Evolutionary conservation across 768 basidiomycete genomes (phyloP).

Genomic region (Agaricus blazei): DNA sequence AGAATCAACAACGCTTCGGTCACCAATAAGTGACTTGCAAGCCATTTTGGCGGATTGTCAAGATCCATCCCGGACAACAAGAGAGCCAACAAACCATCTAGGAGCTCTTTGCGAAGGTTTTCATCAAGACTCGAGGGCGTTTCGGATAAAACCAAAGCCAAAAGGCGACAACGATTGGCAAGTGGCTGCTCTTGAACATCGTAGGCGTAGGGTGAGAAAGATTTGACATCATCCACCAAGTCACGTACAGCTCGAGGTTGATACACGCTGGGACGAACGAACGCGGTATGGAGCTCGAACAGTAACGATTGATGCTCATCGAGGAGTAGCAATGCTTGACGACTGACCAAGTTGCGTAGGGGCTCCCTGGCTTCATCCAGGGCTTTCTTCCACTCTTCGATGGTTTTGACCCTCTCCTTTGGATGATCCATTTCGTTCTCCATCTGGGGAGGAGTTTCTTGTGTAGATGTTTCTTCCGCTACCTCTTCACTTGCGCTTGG

Average conservation of each 20-base stretch:
- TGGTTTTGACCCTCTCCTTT: conserved; percentile 30
- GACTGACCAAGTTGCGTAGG: conserved; percentile 58
- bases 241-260: conserved; percentile 63
- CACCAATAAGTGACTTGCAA: conserved; percentile 80
- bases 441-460: not conserved
- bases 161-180: conserved; percentile 76
- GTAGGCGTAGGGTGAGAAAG: conserved; percentile 58
- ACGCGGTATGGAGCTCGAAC: conserved; percentile 83
- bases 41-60: conserved; percentile 79
- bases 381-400: conserved; percentile 61
- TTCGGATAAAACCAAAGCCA: conserved; percentile 81
- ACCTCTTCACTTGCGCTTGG: not conserved
- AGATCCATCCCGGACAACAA: conserved; percentile 54
- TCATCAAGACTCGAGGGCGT: conserved; percentile 53
- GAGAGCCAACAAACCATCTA: conserved; percentile 65
- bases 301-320: conserved; percentile 86
- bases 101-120: conserved; percentile 50
- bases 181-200: conserved; percentile 73
- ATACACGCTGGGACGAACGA: conserved; percentile 60
- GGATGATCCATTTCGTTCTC: not conserved
- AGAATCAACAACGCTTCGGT: conserved; percentile 78
- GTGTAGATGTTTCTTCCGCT: not conserved
- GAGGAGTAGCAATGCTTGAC: conserved; percentile 70
- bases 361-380: conserved; percentile 64
- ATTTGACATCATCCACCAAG: conserved; percentile 73